Base-by-base conservation (phyloP, 2,329 filamentous ascomycete genomes). In the Penicillium decumbens region DNA sequence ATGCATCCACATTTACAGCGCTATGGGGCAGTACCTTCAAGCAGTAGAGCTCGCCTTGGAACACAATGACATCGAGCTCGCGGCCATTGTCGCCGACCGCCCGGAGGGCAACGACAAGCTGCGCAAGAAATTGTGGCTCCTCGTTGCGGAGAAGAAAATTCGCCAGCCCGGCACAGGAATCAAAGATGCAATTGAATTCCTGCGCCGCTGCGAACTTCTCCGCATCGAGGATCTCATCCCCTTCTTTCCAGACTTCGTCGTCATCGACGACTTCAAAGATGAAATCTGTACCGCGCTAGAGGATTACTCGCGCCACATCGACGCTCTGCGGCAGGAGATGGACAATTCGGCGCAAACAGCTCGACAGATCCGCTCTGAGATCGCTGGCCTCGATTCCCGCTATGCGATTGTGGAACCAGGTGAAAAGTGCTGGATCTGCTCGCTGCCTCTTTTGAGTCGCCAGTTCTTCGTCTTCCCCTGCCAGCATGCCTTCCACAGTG, bases 401-500 rank as follows among this genome's bases (percentile, higher is more conserved):
- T 98, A 97, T 65, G 93, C 92, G 1, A 95, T 98, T 55, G 93
- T 98, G 6, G 91, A 96, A 67, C 92, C 93, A 0, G 93, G 93
- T 0, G 93, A 98, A 75, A 85, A 89, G 66, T 98, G 93, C 70
- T 95, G 92, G 73, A 82, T 87, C 2, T 98, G 93, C 65, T 82
- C 84, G 0, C 72, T 97, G 48, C 93, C 93, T 8, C 74, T 98
- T 46, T 78, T 98, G 13, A 91, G 88, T 64, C 76, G 91, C 46
- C 91, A 96, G 63, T 98, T 98, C 72, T 98, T 97, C 61, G 93
- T 98, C 15, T 98, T 98, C 59, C 93, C 93, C 0, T 98, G 93
- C 70, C 93, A 98, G 75, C 93, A 98, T 71, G 88, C 91, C 3
- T 98, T 98, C 65, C 93, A 98, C 70, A 92, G 88, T 37, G 93